Conservation (phyloP, 331 rosid species). For the Telfairia occidentalis region DNA sequence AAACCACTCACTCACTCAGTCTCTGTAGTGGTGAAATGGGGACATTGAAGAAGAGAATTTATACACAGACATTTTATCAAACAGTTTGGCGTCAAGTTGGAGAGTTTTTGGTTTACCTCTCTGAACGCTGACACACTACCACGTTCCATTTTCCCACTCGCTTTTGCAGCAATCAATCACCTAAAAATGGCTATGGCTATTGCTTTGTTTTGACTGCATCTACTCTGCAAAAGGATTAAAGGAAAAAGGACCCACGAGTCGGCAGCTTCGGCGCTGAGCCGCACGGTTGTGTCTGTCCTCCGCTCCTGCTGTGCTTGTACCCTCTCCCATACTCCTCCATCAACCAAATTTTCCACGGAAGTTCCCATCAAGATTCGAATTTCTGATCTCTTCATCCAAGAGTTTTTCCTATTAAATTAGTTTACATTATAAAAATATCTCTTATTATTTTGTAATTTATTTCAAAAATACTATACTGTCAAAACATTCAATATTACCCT, state of each 20-base stretch:
- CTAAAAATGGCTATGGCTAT: background rate
- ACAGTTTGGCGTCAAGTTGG: conserved; percentile 19
- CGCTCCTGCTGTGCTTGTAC: background rate
- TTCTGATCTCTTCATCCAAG: too few relatives aligned
- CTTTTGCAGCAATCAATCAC: conserved; percentile 24
- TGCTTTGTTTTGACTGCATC: background rate
- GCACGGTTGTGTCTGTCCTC: conserved; percentile 14
- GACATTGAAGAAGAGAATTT: background rate
- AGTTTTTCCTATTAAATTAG: too few relatives aligned
- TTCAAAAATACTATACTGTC: too few relatives aligned
- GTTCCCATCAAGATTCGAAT: background rate
- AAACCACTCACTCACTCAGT: background rate
- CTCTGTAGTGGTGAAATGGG: background rate
- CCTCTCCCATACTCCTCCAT: background rate
- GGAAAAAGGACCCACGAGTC: conserved; percentile 32
- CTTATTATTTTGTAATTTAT: too few relatives aligned
- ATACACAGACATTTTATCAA: background rate
- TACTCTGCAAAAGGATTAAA: background rate
- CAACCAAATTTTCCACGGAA: background rate
- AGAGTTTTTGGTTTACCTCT: conserved; percentile 18
- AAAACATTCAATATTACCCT: too few relatives aligned
- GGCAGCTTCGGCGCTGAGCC: conserved; percentile 15
- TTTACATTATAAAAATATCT: too few relatives aligned
- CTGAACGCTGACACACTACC: conserved; percentile 27
- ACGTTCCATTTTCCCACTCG: conserved; percentile 24